A percentile compares a stretch with the other conserved stretches of the same genome.
These are phyloP conservation scores for Delonix regia DNA, from an alignment of 306 rosid genomes.

Conservation along the genomic window DNA sequence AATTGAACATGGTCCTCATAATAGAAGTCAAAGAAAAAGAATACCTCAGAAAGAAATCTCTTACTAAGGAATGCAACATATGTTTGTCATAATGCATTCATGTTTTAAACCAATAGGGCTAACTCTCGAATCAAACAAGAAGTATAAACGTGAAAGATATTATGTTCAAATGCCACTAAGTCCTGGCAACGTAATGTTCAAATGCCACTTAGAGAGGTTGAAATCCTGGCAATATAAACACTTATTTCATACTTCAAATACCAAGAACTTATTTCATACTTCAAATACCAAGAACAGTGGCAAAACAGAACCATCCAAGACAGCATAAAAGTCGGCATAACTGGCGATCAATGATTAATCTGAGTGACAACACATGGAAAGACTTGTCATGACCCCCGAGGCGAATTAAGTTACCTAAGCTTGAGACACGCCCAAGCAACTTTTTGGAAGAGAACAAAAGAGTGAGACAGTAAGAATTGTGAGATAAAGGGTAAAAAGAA, in stretches of 20 bases:
- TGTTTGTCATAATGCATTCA: background rate
- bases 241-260: background rate
- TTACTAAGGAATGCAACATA: background rate
- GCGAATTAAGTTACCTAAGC: background rate
- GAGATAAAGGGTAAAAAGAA: background rate
- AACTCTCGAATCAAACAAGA: conserved; percentile 27
- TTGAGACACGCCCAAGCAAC: background rate
- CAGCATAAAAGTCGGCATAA: background rate
- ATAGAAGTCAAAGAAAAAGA: background rate
- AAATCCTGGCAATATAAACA: background rate
- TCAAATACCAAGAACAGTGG: background rate
- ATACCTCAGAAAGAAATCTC: background rate
- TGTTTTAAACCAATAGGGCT: conserved; percentile 20
- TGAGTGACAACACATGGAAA: too few species aligned
- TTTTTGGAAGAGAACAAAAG: background rate
- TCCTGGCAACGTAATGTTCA: too few species aligned
- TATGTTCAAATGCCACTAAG: conserved; percentile 8
- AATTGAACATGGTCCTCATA: background rate
- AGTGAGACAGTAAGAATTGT: background rate
- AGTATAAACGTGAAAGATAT: conserved; percentile 4
- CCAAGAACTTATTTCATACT: background rate
- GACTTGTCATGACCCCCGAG: background rate
- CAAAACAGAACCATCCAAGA: background rate
- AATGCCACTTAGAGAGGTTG: conserved; percentile 16
- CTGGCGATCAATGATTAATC: too few species aligned